These are phyloP conservation scores for Monosporascus ibericus DNA, from an alignment of 2,329 filamentous ascomycete species.

Conservation along the genomic window DNA sequence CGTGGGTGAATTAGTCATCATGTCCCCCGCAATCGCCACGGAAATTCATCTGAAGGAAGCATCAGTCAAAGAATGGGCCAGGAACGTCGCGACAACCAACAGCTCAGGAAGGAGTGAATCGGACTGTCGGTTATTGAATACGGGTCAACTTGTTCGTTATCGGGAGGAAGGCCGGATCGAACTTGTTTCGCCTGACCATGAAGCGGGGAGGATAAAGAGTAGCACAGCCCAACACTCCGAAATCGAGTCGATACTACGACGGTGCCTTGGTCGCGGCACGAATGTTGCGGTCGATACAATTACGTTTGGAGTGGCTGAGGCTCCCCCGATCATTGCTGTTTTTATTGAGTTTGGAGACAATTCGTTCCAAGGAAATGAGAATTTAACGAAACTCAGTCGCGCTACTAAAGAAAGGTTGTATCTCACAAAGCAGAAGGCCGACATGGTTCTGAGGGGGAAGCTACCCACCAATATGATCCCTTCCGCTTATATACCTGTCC, in stretches of 20 bases:
- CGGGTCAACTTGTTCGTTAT: slow-evolving; percentile 44
- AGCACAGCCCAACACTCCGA: slow-evolving; percentile 34
- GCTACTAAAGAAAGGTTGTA: slow-evolving; percentile 38
- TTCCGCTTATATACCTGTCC: slow-evolving; percentile 41
- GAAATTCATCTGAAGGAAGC: slow-evolving; percentile 28
- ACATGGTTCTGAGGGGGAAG: slow-evolving; percentile 31
- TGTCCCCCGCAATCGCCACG: slow-evolving; percentile 45
- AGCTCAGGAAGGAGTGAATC: slow-evolving; percentile 16
- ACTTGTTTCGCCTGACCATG: slow-evolving; percentile 38
- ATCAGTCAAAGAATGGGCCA: slow-evolving; percentile 18
- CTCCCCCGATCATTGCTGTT: slow-evolving; percentile 35
- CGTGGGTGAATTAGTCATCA: slow-evolving; percentile 54
- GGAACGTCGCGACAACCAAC: slow-evolving; percentile 12
- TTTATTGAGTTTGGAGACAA: slow-evolving; percentile 43
- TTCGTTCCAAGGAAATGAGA: slow-evolving; percentile 30
- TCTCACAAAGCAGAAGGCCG: slow-evolving; percentile 37
- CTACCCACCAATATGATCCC: slow-evolving; percentile 40
- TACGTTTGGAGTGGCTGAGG: slow-evolving; percentile 35
- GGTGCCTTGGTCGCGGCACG: slow-evolving; percentile 37
- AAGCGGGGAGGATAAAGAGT: slow-evolving; percentile 34
- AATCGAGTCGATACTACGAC: slow-evolving; percentile 41
- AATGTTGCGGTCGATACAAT: slow-evolving; percentile 45
- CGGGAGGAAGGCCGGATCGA: slow-evolving; percentile 42
- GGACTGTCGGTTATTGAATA: slow-evolving; percentile 35
- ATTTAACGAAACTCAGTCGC: slow-evolving; percentile 30